Percentiles rank a stretch among this genome's conserved stretches.
Evolutionary conservation across 257 asterid species (phyloP).

Genomic region (Linaria vulgaris): DNA sequence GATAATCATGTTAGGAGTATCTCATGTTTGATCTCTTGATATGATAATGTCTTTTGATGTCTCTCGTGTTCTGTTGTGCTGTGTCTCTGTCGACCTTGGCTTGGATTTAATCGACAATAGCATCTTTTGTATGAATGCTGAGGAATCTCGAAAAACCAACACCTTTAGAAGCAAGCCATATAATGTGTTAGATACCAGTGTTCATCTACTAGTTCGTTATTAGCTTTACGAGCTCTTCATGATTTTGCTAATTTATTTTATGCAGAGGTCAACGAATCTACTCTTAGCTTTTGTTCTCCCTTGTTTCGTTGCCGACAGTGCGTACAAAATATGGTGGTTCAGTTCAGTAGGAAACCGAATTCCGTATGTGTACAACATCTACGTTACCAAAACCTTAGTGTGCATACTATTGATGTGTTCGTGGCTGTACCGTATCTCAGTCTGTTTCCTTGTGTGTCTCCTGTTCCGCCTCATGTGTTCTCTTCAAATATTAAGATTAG

Average conservation of each 20-base stretch:
- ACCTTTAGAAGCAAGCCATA: not conserved
- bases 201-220: not conserved
- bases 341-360: slow-evolving; percentile 73
- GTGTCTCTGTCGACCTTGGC: not conserved
- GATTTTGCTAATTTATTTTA: not conserved
- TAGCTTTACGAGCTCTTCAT: not conserved
- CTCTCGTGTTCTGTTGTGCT: too few relatives aligned
- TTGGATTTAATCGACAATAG: too few relatives aligned
- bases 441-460: slow-evolving; percentile 77
- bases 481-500: slow-evolving; percentile 74
- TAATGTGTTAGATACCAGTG: not conserved
- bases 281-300: slow-evolving; percentile 82
- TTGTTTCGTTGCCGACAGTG: slow-evolving; percentile 61
- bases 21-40: too few relatives aligned
- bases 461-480: slow-evolving; percentile 79
- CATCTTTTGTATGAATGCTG: too few relatives aligned
- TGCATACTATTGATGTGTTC: slow-evolving; percentile 71
- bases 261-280: slow-evolving; percentile 89
- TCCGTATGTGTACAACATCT: slow-evolving; percentile 63
- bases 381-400: slow-evolving; percentile 48
- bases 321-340: slow-evolving; percentile 95
- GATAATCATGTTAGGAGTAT: too few relatives aligned
- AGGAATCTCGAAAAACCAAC: not conserved
- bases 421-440: slow-evolving; percentile 78
- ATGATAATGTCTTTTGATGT: too few relatives aligned